Percentiles rank a stretch among this genome's conserved stretches.
These are phyloP conservation scores for Laburnicola sp. DNA, from an alignment of 2,329 filamentous ascomycete genomes.

Conservation along the genomic window DNA sequence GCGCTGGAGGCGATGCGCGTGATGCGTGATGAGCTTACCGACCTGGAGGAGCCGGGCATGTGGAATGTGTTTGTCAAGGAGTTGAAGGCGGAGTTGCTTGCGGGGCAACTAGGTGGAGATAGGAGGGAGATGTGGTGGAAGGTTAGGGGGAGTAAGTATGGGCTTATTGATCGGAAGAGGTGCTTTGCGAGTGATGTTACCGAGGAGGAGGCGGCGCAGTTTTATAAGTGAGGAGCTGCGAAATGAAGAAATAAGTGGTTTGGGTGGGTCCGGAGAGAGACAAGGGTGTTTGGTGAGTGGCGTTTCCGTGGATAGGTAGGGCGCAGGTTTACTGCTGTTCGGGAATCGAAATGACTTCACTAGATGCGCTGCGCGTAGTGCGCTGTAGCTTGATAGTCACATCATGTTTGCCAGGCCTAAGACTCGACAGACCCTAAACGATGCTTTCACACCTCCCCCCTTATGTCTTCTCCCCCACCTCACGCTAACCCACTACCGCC, in stretches of 20 bases:
- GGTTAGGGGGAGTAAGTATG: slow-evolving; percentile 67
- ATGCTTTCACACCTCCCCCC: too few species aligned
- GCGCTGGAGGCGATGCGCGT: slow-evolving; percentile 76
- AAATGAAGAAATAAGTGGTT: not conserved
- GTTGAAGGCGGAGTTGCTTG: slow-evolving; percentile 72
- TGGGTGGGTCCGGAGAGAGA: too few species aligned
- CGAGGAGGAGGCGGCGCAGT: slow-evolving; percentile 66
- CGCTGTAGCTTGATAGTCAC: too few species aligned
- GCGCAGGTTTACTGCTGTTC: too few species aligned
- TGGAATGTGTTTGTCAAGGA: slow-evolving; percentile 75
- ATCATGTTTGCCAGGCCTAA: too few species aligned
- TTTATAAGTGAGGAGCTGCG: slow-evolving; percentile 28
- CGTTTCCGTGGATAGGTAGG: too few species aligned
- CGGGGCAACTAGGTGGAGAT: slow-evolving; percentile 73
- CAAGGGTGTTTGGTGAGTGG: too few species aligned
- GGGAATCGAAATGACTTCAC: too few species aligned
- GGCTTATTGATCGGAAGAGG: slow-evolving; percentile 69
- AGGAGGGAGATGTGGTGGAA: slow-evolving; percentile 81
- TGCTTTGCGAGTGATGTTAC: slow-evolving; percentile 68
- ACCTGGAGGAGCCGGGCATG: slow-evolving; percentile 71
- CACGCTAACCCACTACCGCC: too few species aligned
- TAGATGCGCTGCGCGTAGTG: too few species aligned
- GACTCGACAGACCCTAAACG: too few species aligned
- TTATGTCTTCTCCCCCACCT: too few species aligned
- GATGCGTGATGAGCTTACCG: slow-evolving; percentile 75